Evolutionary conservation across 2,329 filamentous ascomycete genomes (phyloP).

Genomic region (Monilinia vaccinii-corymbosi): DNA sequence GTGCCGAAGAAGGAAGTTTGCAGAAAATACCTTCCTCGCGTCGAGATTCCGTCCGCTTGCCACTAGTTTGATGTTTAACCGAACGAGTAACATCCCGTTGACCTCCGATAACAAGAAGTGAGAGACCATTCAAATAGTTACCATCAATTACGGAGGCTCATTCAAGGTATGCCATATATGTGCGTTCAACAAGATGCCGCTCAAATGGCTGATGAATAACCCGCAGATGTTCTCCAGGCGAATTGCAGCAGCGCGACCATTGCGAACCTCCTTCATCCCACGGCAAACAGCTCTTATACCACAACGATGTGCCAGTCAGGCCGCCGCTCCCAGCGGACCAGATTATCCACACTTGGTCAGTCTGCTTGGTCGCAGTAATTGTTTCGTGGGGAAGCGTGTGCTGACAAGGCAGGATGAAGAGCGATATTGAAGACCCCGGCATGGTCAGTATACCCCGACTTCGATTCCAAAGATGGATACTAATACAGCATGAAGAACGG

Average conservation of each 20-base stretch:
- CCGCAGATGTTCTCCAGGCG: conserved; percentile 52
- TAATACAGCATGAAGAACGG: conserved; percentile 52
- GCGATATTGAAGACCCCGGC: conserved; percentile 54
- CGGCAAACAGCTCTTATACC: conserved; percentile 45
- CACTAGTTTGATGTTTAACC: conserved; percentile 17
- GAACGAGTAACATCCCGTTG: conserved; percentile 10
- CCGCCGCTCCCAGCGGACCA: conserved; percentile 14
- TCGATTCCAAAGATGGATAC: conserved; percentile 1
- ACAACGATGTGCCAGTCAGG: conserved; percentile 35
- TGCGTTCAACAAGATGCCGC: no score
- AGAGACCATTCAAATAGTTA: neutral
- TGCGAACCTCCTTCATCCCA: conserved; percentile 38
- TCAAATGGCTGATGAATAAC: conserved; percentile 2
- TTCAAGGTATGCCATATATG: neutral
- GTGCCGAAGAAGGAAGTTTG: conserved; percentile 7
- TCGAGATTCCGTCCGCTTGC: conserved; percentile 14
- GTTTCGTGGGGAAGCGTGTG: neutral
- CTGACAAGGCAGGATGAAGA: conserved; percentile 23
- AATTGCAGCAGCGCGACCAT: conserved; percentile 43
- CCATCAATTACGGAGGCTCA: conserved; percentile 3
- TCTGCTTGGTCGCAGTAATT: conserved; percentile 3
- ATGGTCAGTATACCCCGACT: conserved; percentile 42
- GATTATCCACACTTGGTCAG: conserved; percentile 27
- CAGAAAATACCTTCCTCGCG: conserved; percentile 9
- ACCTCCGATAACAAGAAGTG: conserved; percentile 1